These are phyloP conservation scores for Phoma herbarum DNA, from an alignment of 2,329 filamentous ascomycete species.

Conservation along the genomic window DNA sequence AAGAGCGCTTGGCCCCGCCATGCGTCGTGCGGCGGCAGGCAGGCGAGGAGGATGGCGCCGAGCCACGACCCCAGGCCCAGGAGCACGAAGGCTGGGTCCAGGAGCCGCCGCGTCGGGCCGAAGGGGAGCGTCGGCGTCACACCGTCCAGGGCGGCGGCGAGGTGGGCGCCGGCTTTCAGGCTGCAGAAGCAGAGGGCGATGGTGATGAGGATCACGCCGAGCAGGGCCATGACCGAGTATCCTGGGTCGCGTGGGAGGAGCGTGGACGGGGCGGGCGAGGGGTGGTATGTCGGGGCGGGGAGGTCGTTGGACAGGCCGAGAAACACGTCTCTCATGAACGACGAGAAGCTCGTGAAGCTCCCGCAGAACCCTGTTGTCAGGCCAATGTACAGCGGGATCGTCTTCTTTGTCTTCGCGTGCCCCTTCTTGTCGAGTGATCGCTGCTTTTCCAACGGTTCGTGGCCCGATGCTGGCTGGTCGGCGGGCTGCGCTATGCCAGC, in stretches of 20 bases:
- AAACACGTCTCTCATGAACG: conserved; percentile 82
- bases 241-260: conserved; percentile 69
- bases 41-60: conserved; percentile 74
- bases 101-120: conserved; percentile 62
- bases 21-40: conserved; percentile 71
- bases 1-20: conserved; percentile 84
- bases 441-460: conserved; percentile 54
- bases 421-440: conserved; percentile 46
- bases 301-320: conserved; percentile 81
- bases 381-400: conserved; percentile 86
- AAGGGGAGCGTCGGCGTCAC: conserved; percentile 69
- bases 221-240: conserved; percentile 82
- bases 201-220: conserved; percentile 78
- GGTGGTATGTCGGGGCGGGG: conserved; percentile 59
- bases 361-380: conserved; percentile 88
- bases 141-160: conserved; percentile 70
- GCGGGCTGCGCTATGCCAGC: conserved; percentile 6
- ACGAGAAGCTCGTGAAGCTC: conserved; percentile 88
- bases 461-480: background rate
- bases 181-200: conserved; percentile 74
- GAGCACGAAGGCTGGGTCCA: conserved; percentile 71
- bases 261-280: conserved; percentile 34
- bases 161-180: conserved; percentile 76
- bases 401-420: conserved; percentile 73
- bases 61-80: conserved; percentile 81